These are phyloP conservation scores for Dactylellina parvicollis DNA, from an alignment of 2,329 filamentous ascomycete genomes.

Conservation along the genomic window DNA sequence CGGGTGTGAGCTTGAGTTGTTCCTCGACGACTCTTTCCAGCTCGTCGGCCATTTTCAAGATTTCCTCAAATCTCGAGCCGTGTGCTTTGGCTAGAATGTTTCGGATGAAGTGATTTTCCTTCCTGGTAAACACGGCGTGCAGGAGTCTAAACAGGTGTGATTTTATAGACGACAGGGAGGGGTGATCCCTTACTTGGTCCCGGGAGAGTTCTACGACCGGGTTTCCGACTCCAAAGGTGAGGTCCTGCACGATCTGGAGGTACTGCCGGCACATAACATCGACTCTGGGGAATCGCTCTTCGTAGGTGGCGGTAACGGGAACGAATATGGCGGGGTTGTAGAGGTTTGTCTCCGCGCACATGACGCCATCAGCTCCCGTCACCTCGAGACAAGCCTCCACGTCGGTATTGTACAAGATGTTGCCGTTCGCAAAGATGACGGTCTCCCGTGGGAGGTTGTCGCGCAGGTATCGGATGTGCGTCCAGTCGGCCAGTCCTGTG, in stretches of 20 bases:
- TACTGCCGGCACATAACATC: slow-evolving; percentile 89
- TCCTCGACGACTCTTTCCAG: slow-evolving; percentile 82
- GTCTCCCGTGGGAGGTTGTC: slow-evolving; percentile 85
- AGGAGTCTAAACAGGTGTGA: slow-evolving; percentile 93
- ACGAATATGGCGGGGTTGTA: slow-evolving; percentile 91
- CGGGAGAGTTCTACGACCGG: slow-evolving; percentile 37
- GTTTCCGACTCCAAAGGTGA: slow-evolving; percentile 34
- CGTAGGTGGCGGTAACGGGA: slow-evolving; percentile 72
- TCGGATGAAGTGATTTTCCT: slow-evolving; percentile 78
- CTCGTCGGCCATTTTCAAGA: slow-evolving; percentile 78
- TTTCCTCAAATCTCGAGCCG: slow-evolving; percentile 75
- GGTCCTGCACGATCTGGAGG: slow-evolving; percentile 77
- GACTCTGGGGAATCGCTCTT: slow-evolving; percentile 85
- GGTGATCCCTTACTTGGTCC: slow-evolving; percentile 61
- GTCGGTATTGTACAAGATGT: slow-evolving; percentile 83
- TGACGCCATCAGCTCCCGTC: slow-evolving; percentile 90
- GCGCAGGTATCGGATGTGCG: slow-evolving; percentile 80
- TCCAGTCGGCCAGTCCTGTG: slow-evolving; percentile 93
- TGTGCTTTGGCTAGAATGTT: slow-evolving; percentile 79
- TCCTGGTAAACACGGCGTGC: slow-evolving; percentile 76
- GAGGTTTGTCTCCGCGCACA: slow-evolving; percentile 95
- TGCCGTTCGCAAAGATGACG: slow-evolving; percentile 96
- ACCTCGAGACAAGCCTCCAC: slow-evolving; percentile 78
- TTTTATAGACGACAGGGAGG: slow-evolving; percentile 83
- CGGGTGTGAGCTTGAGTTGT: slow-evolving; percentile 69